Conservation (phyloP, 2,329 filamentous ascomycete genomes). For the Colletotrichum shisoi region DNA sequence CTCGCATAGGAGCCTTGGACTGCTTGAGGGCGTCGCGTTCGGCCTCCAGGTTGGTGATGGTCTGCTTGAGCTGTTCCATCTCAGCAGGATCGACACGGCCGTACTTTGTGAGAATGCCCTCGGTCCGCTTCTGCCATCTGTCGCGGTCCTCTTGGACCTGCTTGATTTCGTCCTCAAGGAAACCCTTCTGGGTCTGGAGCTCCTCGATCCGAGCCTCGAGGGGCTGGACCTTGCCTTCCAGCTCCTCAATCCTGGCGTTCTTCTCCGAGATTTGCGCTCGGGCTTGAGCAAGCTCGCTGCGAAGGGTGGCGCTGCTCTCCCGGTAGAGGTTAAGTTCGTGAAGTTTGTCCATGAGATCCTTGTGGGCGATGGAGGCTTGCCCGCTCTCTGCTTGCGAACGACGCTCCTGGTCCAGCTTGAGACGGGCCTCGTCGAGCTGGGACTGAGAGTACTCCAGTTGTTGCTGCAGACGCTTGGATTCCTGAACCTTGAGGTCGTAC, state of each 20-base stretch:
- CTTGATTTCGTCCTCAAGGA: constrained; percentile 86
- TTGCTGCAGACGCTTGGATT: constrained; percentile 86
- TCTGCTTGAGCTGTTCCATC: constrained; percentile 85
- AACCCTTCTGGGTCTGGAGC: constrained; percentile 80
- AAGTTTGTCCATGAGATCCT: constrained; percentile 91
- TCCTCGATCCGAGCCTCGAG: constrained; percentile 81
- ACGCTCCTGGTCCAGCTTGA: constrained; percentile 91
- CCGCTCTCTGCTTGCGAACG: constrained; percentile 76
- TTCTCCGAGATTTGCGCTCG: constrained; percentile 80
- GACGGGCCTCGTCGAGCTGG: constrained; percentile 85
- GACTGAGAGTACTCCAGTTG: constrained; percentile 86
- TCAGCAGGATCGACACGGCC: constrained; percentile 94
- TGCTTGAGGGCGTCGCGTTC: constrained; percentile 68
- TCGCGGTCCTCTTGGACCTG: constrained; percentile 91
- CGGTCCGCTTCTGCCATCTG: constrained; percentile 92
- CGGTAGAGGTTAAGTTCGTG: constrained; percentile 96
- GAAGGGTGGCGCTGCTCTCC: constrained; percentile 90
- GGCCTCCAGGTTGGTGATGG: constrained; percentile 70
- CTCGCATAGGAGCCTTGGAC: constrained; percentile 60
- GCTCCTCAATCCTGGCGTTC: constrained; percentile 74
- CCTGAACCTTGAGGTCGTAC: constrained; percentile 85
- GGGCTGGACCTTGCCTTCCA: constrained; percentile 79
- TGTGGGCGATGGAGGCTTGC: constrained; percentile 78
- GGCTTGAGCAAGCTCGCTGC: constrained; percentile 82
- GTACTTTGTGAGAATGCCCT: constrained; percentile 95